These are phyloP conservation scores for Candida namnaoensis DNA, from an alignment of 805 yeast genomes.

Conservation along the genomic window DNA sequence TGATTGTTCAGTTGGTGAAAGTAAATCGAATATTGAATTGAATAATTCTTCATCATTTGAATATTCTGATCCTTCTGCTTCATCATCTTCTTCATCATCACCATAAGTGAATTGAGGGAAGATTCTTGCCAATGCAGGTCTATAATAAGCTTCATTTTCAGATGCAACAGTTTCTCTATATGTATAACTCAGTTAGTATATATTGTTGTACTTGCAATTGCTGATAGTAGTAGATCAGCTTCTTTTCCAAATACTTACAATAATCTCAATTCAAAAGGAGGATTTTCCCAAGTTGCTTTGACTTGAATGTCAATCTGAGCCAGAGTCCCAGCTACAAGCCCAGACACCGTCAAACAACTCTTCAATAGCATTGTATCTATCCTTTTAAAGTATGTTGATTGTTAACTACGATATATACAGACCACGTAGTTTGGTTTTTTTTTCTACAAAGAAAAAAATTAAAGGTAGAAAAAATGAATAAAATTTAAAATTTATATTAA, in stretches of 20 bases:
- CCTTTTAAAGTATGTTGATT: too few relatives aligned
- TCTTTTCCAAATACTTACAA: slow-evolving; percentile 10
- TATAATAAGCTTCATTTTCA: slow-evolving; percentile 14
- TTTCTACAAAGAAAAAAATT: too few relatives aligned
- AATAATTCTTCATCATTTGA: slow-evolving; percentile 12
- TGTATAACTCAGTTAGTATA: neutral
- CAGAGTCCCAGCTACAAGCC: neutral
- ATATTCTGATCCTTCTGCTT: neutral
- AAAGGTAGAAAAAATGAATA: too few relatives aligned
- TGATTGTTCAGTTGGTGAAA: slow-evolving; percentile 11
- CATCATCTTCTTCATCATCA: slow-evolving; percentile 6
- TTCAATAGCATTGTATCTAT: neutral
- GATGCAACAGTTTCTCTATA: slow-evolving; percentile 17
- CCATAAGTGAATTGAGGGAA: slow-evolving; percentile 1
- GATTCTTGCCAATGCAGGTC: slow-evolving; percentile 2
- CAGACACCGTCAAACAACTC: neutral
- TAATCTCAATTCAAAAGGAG: slow-evolving; percentile 16
- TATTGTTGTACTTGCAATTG: neutral
- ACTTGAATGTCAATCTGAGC: slow-evolving; percentile 14
- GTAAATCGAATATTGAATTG: slow-evolving; percentile 5
- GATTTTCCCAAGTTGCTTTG: slow-evolving; percentile 18
- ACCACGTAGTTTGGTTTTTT: too few relatives aligned
- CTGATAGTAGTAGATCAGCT: neutral
- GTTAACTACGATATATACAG: too few relatives aligned
- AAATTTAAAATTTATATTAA: too few relatives aligned